Evolutionary conservation across 2,329 filamentous ascomycete species (phyloP).

Genomic region (Fusarium tjaetaba): DNA sequence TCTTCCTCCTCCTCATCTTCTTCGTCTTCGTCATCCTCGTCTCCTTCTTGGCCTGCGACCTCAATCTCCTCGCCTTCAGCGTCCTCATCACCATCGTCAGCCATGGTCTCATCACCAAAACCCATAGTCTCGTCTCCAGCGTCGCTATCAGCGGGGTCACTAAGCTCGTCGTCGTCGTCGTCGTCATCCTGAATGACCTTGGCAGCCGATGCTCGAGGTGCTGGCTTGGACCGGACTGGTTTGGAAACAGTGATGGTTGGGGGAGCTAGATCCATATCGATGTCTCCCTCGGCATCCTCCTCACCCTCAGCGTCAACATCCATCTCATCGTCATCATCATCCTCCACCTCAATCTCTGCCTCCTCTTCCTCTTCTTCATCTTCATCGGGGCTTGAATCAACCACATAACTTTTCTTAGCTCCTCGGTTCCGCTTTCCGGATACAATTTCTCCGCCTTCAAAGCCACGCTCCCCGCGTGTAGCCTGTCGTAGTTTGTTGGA

Average conservation of each 20-base stretch:
- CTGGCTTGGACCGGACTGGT: constrained; percentile 52
- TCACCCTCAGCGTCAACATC: constrained; percentile 58
- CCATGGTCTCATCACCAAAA: constrained; percentile 58
- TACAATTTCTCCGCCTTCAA: constrained; percentile 59
- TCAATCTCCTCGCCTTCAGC: constrained; percentile 59
- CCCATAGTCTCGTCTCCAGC: constrained; percentile 51
- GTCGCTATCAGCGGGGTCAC: constrained; percentile 63
- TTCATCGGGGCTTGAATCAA: constrained; percentile 64
- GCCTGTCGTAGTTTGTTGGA: constrained; percentile 63
- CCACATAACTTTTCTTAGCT: constrained; percentile 68
- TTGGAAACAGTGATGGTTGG: constrained; percentile 62
- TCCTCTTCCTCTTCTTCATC: constrained; percentile 55
- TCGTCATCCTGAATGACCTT: constrained; percentile 54
- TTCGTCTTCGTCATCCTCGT: constrained; percentile 56
- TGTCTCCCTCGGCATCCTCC: constrained; percentile 55
- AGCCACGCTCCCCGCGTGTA: constrained; percentile 54
- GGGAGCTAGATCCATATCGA: constrained; percentile 57
- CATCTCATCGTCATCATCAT: constrained; percentile 54
- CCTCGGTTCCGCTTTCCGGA: constrained; percentile 63
- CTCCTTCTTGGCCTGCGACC: constrained; percentile 54
- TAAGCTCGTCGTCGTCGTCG: constrained; percentile 64
- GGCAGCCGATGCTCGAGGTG: constrained; percentile 47
- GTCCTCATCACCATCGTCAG: constrained; percentile 57
- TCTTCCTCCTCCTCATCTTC: constrained; percentile 48
- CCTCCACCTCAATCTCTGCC: constrained; percentile 52